Evolutionary conservation across 2,329 filamentous ascomycete species (phyloP).

Genomic region (Ambrosiella xylebori): DNA sequence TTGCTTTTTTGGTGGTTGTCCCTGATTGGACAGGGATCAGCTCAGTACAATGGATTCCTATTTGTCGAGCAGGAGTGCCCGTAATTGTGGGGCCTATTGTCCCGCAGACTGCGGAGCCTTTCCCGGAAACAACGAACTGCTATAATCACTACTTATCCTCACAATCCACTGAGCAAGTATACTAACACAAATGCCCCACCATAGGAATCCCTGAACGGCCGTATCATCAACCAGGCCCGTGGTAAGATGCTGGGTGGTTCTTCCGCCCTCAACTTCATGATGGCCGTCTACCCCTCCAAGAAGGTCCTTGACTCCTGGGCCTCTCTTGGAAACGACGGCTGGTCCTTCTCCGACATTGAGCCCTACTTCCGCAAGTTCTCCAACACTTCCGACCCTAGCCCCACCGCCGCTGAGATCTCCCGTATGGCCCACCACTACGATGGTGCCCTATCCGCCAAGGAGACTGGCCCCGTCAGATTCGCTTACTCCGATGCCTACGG

Average conservation of each 20-base stretch:
- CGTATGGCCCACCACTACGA: conserved; percentile 21
- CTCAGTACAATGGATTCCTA: too few relatives aligned
- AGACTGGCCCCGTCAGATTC: conserved; percentile 15
- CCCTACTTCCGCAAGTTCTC: conserved; percentile 22
- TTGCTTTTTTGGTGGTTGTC: not conserved
- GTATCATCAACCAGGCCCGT: conserved; percentile 21
- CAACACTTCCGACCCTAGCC: conserved; percentile 18
- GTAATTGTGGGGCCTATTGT: too few relatives aligned
- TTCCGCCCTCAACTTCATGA: conserved; percentile 44
- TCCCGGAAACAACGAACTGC: too few relatives aligned
- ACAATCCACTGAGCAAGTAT: not conserved
- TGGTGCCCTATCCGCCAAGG: conserved; percentile 18
- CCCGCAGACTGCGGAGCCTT: too few relatives aligned
- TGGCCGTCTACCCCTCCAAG: conserved; percentile 11
- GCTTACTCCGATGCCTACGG: conserved; percentile 15
- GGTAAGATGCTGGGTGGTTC: conserved; percentile 43
- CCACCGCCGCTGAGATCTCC: conserved; percentile 17
- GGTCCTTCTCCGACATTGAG: conserved; percentile 17
- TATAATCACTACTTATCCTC: not conserved
- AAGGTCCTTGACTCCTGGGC: conserved; percentile 15
- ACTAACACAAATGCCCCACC: conserved; percentile 3
- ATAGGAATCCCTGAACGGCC: conserved; percentile 13
- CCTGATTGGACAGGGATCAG: not conserved
- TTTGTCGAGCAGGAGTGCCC: too few relatives aligned
- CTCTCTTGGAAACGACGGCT: conserved; percentile 17